A percentile compares a stretch with the other conserved stretches of the same genome.
Conservation (phyloP, 2,329 filamentous ascomycete species). For the Epichloe sp. region DNA sequence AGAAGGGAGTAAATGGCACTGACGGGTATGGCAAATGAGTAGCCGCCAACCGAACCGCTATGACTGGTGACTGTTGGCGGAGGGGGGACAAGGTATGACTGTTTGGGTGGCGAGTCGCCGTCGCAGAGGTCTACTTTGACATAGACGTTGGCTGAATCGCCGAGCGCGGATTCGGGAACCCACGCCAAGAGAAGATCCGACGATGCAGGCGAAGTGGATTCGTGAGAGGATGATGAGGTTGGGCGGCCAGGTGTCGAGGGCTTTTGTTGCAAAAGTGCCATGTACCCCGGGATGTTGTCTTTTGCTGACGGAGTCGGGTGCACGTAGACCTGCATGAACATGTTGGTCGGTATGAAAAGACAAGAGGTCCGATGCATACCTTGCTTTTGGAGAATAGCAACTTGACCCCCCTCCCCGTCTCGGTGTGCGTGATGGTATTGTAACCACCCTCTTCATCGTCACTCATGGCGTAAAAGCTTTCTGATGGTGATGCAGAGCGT, state of each 20-base stretch:
- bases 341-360: background rate
- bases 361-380: conserved; percentile 30
- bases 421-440: conserved; percentile 76
- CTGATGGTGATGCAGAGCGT: conserved; percentile 8
- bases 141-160: conserved; percentile 77
- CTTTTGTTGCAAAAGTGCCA: conserved; percentile 88
- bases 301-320: conserved; percentile 86
- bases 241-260: conserved; percentile 29
- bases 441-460: conserved; percentile 95
- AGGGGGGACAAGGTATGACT: conserved; percentile 82
- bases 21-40: conserved; percentile 84
- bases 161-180: conserved; percentile 80
- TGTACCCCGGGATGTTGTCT: conserved; percentile 90
- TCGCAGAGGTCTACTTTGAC: conserved; percentile 90
- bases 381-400: conserved; percentile 95
- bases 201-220: conserved; percentile 34
- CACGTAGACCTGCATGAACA: conserved; percentile 62
- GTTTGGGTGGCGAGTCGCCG: conserved; percentile 64
- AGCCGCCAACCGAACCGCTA: conserved; percentile 57
- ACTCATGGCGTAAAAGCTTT: conserved; percentile 52
- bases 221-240: conserved; percentile 17
- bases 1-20: conserved; percentile 83
- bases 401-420: conserved; percentile 74
- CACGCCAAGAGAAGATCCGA: conserved; percentile 79
- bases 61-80: conserved; percentile 76